Percentiles rank a stretch among this genome's conserved stretches.
phyloP scores from a whole-genome alignment of 2,329 filamentous ascomycete genomes.

The Blastomyces emzantsi region DNA sequence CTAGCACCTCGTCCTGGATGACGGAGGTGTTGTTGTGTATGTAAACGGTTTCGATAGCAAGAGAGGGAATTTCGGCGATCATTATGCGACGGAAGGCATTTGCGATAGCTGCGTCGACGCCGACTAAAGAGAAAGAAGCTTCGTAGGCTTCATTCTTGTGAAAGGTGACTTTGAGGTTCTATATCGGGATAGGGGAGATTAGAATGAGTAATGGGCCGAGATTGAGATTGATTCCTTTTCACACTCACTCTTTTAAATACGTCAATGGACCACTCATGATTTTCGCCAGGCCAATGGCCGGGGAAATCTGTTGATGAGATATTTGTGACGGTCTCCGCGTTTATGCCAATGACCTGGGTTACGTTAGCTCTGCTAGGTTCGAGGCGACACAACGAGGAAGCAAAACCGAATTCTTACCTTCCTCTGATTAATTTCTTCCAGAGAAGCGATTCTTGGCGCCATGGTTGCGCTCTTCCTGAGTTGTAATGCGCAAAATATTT shows the following conservation, averaged over 20 bases:
- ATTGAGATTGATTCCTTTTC: background rate
- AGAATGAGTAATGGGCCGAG: background rate
- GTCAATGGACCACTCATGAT: conserved; percentile 67
- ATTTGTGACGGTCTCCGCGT: conserved; percentile 82
- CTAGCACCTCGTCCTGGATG: conserved; percentile 94
- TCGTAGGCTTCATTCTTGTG: conserved; percentile 73
- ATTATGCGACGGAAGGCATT: conserved; percentile 97
- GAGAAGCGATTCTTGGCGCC: conserved; percentile 36
- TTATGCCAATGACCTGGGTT: conserved; percentile 71
- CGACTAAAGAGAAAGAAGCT: conserved; percentile 81
- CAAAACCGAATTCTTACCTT: conserved; percentile 25
- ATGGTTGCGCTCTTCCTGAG: conserved; percentile 26
- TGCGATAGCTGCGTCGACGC: conserved; percentile 83
- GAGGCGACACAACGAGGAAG: background rate
- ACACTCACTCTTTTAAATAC: conserved; percentile 53
- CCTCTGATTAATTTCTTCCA: conserved; percentile 37
- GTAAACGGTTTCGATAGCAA: conserved; percentile 90
- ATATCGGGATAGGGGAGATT: conserved; percentile 12
- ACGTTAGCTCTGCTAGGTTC: background rate
- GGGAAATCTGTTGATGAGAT: conserved; percentile 87
- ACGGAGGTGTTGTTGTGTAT: conserved; percentile 96
- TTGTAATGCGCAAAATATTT: background rate
- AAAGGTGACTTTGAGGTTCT: conserved; percentile 66
- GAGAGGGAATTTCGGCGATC: conserved; percentile 84
- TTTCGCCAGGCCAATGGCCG: conserved; percentile 80